Evolutionary conservation across 192 early-diverging fungal genomes (phyloP).

Genomic region (Linnemannia schmuckeri): DNA sequence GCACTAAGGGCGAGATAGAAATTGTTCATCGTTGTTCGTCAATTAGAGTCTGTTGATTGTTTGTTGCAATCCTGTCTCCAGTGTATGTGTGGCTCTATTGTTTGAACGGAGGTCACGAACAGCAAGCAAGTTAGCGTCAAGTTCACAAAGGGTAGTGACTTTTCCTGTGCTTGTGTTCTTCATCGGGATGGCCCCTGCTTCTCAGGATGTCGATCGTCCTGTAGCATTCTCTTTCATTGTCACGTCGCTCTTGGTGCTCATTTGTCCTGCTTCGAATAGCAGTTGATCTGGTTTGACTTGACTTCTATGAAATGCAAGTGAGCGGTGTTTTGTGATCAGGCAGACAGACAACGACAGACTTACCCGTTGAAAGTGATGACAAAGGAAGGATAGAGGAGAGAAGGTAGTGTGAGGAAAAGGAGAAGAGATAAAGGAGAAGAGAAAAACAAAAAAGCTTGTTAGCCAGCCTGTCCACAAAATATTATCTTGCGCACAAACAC

Average conservation of each 20-base stretch:
- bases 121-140: too few relatives aligned
- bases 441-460: neutral
- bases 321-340: neutral
- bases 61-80: neutral
- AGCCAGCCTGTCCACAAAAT: neutral
- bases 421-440: neutral
- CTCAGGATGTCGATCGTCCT: too few relatives aligned
- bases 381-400: neutral
- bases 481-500: neutral
- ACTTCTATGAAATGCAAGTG: neutral
- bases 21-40: conserved; percentile 3
- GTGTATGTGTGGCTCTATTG: neutral
- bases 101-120: too few relatives aligned
- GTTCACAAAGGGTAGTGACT: too few relatives aligned
- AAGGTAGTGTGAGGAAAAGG: neutral
- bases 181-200: too few relatives aligned
- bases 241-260: too few relatives aligned
- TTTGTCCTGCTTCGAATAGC: too few relatives aligned
- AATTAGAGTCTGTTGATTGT: neutral
- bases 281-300: neutral
- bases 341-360: neutral
- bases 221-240: too few relatives aligned
- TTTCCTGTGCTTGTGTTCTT: too few relatives aligned
- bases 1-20: neutral
- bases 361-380: neutral